Evolutionary conservation across 371 early-diverging fungal genomes (phyloP).

Genomic region (Mortierella sp.): DNA sequence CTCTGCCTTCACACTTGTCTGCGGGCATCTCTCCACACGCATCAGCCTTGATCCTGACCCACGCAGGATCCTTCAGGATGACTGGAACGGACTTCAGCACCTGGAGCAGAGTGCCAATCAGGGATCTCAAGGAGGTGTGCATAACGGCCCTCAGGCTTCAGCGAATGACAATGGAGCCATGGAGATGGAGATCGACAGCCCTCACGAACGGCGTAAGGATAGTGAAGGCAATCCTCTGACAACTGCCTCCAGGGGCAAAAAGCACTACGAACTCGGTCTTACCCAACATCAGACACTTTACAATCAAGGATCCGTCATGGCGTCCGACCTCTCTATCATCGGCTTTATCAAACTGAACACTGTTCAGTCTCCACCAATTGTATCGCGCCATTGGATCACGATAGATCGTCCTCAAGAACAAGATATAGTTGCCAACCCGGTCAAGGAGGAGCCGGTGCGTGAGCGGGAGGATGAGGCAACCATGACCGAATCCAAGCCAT

Average conservation of each 20-base stretch:
- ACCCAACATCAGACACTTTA: slow-evolving; percentile 32
- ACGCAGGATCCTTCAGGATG: slow-evolving; percentile 4
- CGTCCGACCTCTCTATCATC: slow-evolving; percentile 47
- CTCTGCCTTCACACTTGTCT: slow-evolving; percentile 37
- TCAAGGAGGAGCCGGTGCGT: slow-evolving; percentile 1
- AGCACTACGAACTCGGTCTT: not conserved
- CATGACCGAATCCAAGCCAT: slow-evolving; percentile 4
- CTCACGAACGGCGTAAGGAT: not conserved
- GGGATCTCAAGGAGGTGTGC: too few relatives aligned
- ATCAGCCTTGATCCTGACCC: slow-evolving; percentile 41
- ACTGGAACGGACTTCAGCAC: slow-evolving; percentile 3
- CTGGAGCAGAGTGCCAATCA: not conserved
- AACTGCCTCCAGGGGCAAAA: not conserved
- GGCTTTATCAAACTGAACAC: slow-evolving; percentile 30
- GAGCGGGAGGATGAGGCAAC: not conserved
- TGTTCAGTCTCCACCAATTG: slow-evolving; percentile 44
- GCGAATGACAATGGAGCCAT: not conserved
- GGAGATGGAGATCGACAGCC: not conserved
- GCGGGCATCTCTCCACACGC: slow-evolving; percentile 49
- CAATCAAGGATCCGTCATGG: slow-evolving; percentile 42
- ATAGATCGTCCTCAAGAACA: slow-evolving; percentile 19
- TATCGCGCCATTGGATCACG: slow-evolving; percentile 47
- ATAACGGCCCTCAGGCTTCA: not conserved
- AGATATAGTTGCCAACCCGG: slow-evolving; percentile 1
- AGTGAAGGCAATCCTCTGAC: not conserved